These are phyloP conservation scores for Grosmannia serpens DNA, from an alignment of 2,329 filamentous ascomycete species.

Conservation along the genomic window DNA sequence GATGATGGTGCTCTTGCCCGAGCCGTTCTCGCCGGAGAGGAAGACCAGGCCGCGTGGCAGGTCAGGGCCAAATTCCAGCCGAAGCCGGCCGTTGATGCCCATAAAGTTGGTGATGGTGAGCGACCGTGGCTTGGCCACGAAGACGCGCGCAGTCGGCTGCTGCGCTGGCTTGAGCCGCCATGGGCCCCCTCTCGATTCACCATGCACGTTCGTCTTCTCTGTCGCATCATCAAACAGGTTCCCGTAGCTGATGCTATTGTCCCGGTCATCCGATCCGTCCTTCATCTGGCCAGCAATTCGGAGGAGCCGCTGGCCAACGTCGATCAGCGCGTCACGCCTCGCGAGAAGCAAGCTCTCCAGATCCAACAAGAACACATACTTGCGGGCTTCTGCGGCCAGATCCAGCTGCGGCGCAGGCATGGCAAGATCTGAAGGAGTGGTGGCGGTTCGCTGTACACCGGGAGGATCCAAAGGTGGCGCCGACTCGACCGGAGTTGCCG, in stretches of 20 bases:
- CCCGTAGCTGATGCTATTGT: background rate
- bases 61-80: constrained; percentile 16
- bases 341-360: background rate
- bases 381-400: background rate
- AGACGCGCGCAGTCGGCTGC: constrained; percentile 7
- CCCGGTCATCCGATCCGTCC: background rate
- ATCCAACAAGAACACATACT: background rate
- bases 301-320: background rate
- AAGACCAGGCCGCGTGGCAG: constrained; percentile 18
- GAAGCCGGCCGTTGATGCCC: constrained; percentile 17
- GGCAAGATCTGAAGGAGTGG: no score
- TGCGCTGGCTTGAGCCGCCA: background rate
- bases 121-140: constrained; percentile 15
- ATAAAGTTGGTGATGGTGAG: constrained; percentile 23
- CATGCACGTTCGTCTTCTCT: background rate
- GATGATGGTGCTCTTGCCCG: constrained; percentile 22
- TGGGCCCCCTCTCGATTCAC: background rate
- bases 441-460: background rate
- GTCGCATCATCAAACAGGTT: background rate
- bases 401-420: background rate
- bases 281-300: background rate
- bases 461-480: no score
- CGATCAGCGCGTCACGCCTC: background rate
- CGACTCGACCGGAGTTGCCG: background rate
- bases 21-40: constrained; percentile 19